Evolutionary conservation across 1,284 basidiomycete species (phyloP), one percentile per base, ranked within the genome.

Genomic region (Pholiota adiposa): DNA sequence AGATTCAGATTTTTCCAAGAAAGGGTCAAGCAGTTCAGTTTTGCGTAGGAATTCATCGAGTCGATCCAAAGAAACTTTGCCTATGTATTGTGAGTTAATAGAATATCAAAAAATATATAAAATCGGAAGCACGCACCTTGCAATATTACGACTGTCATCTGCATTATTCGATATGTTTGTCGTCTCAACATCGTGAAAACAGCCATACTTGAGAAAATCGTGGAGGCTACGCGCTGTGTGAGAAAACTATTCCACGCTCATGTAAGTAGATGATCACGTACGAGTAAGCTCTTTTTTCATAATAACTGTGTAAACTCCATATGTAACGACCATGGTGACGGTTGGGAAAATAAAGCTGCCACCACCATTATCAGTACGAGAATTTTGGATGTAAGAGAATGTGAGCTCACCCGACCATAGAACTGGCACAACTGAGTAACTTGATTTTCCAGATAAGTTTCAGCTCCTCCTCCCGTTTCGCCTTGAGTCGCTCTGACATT

Each of bases 311-410:
- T 78, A 91, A 19, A 83, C 80, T 1, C 81, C 79, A 68, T 86
- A 92, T 0, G 90, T 89, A 19, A 80, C 78, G 34, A 86, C 69
- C 83, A 91, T 52, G 59, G 78, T 83, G 69, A 86, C 88, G 62
- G 25, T n/a, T 9, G 38, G 29, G 16, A n/a, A 11, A 18, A 38
- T 36, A 29, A 23, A 54, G 27, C 19, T 38, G n/a, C 12, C 25
- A 9, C 7, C 7, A 7, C 18, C n/a, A n/a, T n/a, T n/a, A 86
- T 78, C 29, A 82, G 50, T 56, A 73, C 79, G 64, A 82, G 8
- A 1, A 25, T 21, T 14, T 23, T 84, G 67, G 14, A 9, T 18
- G 34, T 34, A 31, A 48, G 11, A 2, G 9, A 36, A 18, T 16
- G 12, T n/a, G n/a, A 9, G 36, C 41, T 34, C 12, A 56, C 53